A percentile compares a stretch with the other conserved stretches of the same genome.
Evolutionary conservation across 345 rosid species (phyloP).

Genomic region (Citrus sp.): DNA sequence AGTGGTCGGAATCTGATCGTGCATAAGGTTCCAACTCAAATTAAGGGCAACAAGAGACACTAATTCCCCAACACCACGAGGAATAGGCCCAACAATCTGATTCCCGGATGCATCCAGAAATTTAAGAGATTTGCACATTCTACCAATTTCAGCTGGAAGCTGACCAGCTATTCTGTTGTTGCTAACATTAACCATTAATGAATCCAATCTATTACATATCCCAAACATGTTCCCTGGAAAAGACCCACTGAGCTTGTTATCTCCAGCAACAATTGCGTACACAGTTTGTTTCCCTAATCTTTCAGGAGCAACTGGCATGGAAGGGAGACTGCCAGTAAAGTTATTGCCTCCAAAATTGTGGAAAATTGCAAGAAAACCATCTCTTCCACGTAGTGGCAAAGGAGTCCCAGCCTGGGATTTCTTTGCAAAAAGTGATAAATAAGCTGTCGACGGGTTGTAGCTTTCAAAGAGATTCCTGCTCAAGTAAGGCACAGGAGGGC

Average conservation of each 20-base stretch:
- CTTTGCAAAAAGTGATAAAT: constrained; percentile 45
- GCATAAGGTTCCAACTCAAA: constrained; percentile 50
- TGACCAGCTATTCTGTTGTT: constrained; percentile 47
- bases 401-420: constrained; percentile 39
- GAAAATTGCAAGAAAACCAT: constrained; percentile 39
- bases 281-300: constrained; percentile 50
- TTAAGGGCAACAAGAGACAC: constrained; percentile 44
- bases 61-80: constrained; percentile 38
- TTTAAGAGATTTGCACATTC: constrained; percentile 44
- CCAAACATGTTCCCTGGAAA: constrained; percentile 45
- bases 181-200: constrained; percentile 50
- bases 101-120: constrained; percentile 49
- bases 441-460: constrained; percentile 47
- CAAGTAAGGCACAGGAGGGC: constrained; percentile 41
- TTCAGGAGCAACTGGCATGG: constrained; percentile 52
- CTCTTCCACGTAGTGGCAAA: constrained; percentile 28
- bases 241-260: constrained; percentile 49
- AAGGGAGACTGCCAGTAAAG: constrained; percentile 58
- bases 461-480: constrained; percentile 25
- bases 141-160: constrained; percentile 40
- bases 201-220: constrained; percentile 35
- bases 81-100: constrained; percentile 47
- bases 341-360: constrained; percentile 77
- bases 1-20: constrained; percentile 40
- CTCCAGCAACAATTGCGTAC: constrained; percentile 55